Conservation (phyloP, 169 alveolate genomes). For the Eimeria zaria region DNA sequence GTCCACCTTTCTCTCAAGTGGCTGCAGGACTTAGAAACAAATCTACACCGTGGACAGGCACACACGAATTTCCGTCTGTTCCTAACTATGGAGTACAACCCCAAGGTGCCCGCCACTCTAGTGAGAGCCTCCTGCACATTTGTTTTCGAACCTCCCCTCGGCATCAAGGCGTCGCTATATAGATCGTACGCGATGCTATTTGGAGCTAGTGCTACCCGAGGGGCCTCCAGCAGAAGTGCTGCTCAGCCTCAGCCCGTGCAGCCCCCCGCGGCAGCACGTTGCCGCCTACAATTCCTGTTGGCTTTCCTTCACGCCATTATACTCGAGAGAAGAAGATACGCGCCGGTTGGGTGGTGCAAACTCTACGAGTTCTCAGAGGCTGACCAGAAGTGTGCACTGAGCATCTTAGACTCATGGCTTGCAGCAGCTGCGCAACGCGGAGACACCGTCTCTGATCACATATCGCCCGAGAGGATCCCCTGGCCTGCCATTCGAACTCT, state of each 20-base stretch:
- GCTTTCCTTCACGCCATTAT: constrained; percentile 99
- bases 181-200: constrained; percentile 92
- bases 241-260: constrained; percentile 44
- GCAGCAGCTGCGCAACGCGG: constrained; percentile 86
- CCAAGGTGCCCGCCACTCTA: constrained; percentile 96
- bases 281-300: constrained; percentile 96
- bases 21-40: constrained; percentile 98
- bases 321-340: constrained; percentile 97
- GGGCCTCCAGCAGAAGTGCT: background rate
- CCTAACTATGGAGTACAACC: constrained; percentile 98
- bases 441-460: constrained; percentile 85
- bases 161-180: constrained; percentile 96
- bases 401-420: constrained; percentile 97
- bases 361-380: constrained; percentile 98
- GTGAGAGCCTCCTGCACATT: constrained; percentile 96
- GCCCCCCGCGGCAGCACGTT: constrained; percentile 92
- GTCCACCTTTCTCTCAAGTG: constrained; percentile 98
- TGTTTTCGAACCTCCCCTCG: constrained; percentile 99
- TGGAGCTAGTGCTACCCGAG: constrained; percentile 39
- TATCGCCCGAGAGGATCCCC: constrained; percentile 98
- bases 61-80: constrained; percentile 96
- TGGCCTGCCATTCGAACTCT: constrained; percentile 99
- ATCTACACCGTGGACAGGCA: constrained; percentile 94
- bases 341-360: constrained; percentile 99
- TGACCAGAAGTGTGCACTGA: constrained; percentile 97